A percentile compares a stretch with the other conserved stretches of the same genome.
These are phyloP conservation scores for Choricystis sp. DNA, from an alignment of 139 green algal species.

Conservation along the genomic window DNA sequence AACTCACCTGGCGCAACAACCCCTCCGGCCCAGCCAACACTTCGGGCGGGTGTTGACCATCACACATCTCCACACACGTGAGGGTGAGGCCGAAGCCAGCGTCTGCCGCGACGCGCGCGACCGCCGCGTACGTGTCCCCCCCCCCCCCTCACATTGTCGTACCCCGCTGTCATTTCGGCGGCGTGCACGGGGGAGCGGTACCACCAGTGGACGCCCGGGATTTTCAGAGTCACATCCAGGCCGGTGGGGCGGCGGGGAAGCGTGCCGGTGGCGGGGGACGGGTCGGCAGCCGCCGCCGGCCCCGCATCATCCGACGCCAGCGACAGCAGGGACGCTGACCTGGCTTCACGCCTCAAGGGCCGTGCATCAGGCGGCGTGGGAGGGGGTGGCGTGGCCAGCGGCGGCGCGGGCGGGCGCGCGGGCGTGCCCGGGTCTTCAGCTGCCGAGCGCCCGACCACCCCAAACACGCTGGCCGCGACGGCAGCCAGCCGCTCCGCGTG, in stretches of 20 bases:
- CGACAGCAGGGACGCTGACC: neutral
- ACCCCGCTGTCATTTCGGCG: constrained; percentile 88
- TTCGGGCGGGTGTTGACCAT: constrained; percentile 75
- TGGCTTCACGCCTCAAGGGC: neutral
- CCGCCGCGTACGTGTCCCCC: constrained; percentile 59
- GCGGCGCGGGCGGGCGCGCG: no score
- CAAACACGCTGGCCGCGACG: constrained; percentile 24
- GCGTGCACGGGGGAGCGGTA: constrained; percentile 70
- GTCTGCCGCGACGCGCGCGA: constrained; percentile 51
- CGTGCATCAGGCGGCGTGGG: no score
- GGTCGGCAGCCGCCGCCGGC: neutral
- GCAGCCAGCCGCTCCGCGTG: constrained; percentile 35
- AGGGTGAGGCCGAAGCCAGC: constrained; percentile 69
- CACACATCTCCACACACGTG: constrained; percentile 96
- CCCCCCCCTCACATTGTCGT: constrained; percentile 72
- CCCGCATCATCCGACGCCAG: neutral
- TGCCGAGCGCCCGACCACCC: neutral
- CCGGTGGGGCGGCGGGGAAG: neutral
- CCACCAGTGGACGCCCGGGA: constrained; percentile 83
- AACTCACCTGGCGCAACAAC: constrained; percentile 54
- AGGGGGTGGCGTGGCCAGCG: no score
- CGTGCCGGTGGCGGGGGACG: neutral
- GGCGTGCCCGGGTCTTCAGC: neutral
- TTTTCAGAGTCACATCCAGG: constrained; percentile 20
- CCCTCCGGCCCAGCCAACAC: constrained; percentile 77